Percentiles rank a stretch among this genome's conserved stretches.
Conservation (phyloP, 495 filamentous ascomycete genomes). For the Penicillium salamii region DNA sequence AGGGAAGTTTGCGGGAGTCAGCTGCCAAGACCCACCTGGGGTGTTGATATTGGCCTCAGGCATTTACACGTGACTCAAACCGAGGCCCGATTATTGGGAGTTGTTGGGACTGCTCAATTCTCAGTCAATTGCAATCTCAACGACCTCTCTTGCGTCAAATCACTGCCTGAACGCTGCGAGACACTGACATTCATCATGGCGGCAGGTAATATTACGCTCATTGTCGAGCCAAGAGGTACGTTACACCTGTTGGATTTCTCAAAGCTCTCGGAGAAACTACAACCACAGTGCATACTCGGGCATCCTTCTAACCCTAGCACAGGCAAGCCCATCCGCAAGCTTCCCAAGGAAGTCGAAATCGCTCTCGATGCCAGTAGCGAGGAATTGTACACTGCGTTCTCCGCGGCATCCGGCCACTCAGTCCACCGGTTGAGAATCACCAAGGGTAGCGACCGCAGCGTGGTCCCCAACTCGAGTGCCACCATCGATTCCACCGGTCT, state of each 20-base stretch:
- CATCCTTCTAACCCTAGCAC: constrained; percentile 1
- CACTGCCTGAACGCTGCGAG: too few species aligned
- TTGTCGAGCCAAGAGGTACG: constrained; percentile 43
- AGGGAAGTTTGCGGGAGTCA: background rate
- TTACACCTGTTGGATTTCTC: constrained; percentile 1
- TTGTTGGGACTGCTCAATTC: constrained; percentile 5
- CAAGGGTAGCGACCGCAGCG: constrained; percentile 63
- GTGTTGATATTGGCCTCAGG: constrained; percentile 10
- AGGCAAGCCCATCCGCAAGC: constrained; percentile 66
- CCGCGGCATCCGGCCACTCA: constrained; percentile 50
- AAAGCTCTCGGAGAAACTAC: constrained; percentile 2
- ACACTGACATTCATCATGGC: constrained; percentile 15
- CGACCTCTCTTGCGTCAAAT: background rate
- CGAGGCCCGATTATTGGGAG: constrained; percentile 11
- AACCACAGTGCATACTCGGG: background rate
- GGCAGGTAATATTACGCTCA: constrained; percentile 36
- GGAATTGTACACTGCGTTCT: constrained; percentile 58
- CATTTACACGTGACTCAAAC: constrained; percentile 12
- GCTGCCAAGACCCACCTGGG: background rate
- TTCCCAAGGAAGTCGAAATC: constrained; percentile 66
- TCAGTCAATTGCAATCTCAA: constrained; percentile 8
- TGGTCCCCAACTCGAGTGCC: constrained; percentile 67
- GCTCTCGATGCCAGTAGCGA: constrained; percentile 57
- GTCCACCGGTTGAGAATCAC: constrained; percentile 67
- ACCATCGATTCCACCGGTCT: constrained; percentile 63